Base-by-base conservation (phyloP, 78 protist species). In the Dictyostelium purpureum region DNA sequence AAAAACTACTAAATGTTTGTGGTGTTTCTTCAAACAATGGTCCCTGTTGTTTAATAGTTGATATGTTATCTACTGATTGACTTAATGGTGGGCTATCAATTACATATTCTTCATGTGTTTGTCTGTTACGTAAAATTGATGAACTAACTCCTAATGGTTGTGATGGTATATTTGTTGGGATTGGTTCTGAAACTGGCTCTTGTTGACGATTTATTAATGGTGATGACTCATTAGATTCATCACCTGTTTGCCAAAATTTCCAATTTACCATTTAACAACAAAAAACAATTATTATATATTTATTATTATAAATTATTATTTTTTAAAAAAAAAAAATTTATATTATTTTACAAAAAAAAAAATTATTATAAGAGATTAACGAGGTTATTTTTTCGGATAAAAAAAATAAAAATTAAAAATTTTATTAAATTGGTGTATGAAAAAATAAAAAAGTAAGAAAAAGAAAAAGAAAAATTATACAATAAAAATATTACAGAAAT, bases 11-110 rank as follows among this genome's bases (percentile, higher is more conserved):
- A 79, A 79, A 85, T 42, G 92, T 85, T 6, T 71, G 26, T 18
- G 92, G 92, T 43, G 92, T 26, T 7, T 85, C 92, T 42, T 85
- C 92, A 7, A 74, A 11, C 2, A 51, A n/a, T 52, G 81, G 52
- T 24, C 47, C 59, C n/a, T n/a, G n/a, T 28, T n/a, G 18, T 42
- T 71, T 71, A 12, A 26, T 26, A 12, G 59, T 26, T 6, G 10
- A 26, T 2, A 71, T 42, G n/a, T 24, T 7, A 71, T 71, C 76
- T 31, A 67, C 38, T 16, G 76, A 67, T 67, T 67, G 51, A 40
- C 76, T 38, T 9, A 67, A n/a, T 40, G 76, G 76, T 40, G 38
- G 24, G 21, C 54, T 51, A 40, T 67, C 31, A 63, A 18, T 63
- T 33, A 33, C 71, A 28, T 59, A 7, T 33, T 63, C 19, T 63